Percentiles rank a stretch among this genome's conserved stretches.
Evolutionary conservation across 129 eudicot genomes (phyloP).

Genomic region (Helianthus annuus): DNA sequence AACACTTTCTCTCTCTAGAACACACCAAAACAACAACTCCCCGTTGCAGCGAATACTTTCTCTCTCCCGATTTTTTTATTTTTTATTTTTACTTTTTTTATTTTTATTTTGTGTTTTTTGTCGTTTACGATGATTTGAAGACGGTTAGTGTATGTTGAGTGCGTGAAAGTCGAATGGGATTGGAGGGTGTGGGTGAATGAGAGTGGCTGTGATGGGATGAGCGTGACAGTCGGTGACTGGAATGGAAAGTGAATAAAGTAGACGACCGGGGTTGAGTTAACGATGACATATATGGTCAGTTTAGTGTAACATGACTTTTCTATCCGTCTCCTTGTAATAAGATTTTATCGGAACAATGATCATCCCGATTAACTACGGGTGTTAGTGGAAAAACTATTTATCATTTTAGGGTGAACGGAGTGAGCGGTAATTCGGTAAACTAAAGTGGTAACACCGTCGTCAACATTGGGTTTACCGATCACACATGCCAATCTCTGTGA

Average conservation of each 20-base stretch:
- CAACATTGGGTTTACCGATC: too few relatives aligned
- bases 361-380: too few relatives aligned
- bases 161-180: constrained; percentile 2
- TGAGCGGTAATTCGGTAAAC: too few relatives aligned
- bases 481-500: too few relatives aligned
- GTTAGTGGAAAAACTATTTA: too few relatives aligned
- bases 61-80: constrained; percentile 1
- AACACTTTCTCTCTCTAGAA: constrained; percentile 28
- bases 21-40: constrained; percentile 12
- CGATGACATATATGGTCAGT: constrained; percentile 5
- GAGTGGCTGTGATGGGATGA: constrained; percentile 9
- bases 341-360: too few relatives aligned
- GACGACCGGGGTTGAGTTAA: constrained; percentile 38
- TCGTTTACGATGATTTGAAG: constrained; percentile 24
- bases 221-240: constrained; percentile 20
- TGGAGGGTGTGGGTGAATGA: background rate
- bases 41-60: constrained; percentile 25
- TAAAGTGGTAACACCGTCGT: too few relatives aligned
- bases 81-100: constrained; percentile 3
- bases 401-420: too few relatives aligned
- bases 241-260: constrained; percentile 4
- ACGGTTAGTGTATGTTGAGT: background rate
- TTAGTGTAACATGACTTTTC: background rate
- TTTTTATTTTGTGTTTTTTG: constrained; percentile 18
- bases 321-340: too few relatives aligned